Percentiles rank a stretch among this genome's conserved stretches.
phyloP scores from a whole-genome alignment of 1,139 yeast species.

The Protomyces macrosporus region DNA sequence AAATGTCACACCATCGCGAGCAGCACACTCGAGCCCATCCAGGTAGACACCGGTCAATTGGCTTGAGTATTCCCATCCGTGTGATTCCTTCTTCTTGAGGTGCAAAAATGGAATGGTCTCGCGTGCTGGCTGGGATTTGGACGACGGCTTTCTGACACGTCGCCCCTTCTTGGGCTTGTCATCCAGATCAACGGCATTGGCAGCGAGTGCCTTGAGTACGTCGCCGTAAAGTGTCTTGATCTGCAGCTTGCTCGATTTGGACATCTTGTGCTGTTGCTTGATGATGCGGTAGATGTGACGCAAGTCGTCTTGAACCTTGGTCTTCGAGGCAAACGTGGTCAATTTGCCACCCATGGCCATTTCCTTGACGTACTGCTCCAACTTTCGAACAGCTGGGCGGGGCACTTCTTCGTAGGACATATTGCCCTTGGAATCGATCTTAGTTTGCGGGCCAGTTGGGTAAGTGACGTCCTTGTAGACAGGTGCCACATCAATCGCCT shows the following conservation, averaged over 20 bases:
- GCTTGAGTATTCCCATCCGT: constrained; percentile 80
- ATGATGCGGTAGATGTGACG: constrained; percentile 77
- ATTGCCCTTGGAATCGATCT: constrained; percentile 81
- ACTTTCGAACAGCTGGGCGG: constrained; percentile 86
- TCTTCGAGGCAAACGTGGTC: constrained; percentile 65
- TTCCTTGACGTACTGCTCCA: constrained; percentile 91
- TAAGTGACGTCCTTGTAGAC: constrained; percentile 90
- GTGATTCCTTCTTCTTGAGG: constrained; percentile 67
- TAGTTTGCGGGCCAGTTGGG: constrained; percentile 93
- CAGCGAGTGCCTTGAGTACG: constrained; percentile 62
- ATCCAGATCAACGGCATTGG: constrained; percentile 24
- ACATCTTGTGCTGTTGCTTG: constrained; percentile 46
- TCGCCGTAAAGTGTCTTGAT: constrained; percentile 76
- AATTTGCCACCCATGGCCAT: constrained; percentile 94
- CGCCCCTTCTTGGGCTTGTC: constrained; percentile 24
- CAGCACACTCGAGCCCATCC: constrained; percentile 88
- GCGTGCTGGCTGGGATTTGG: constrained; percentile 42
- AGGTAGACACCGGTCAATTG: constrained; percentile 69
- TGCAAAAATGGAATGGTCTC: constrained; percentile 94
- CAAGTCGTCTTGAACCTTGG: constrained; percentile 61
- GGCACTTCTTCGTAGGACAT: constrained; percentile 76
- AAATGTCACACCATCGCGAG: constrained; percentile 83
- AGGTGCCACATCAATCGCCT: constrained; percentile 73
- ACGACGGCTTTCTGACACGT: constrained; percentile 33
- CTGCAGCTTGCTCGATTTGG: constrained; percentile 62